Percentiles rank a stretch among this genome's conserved stretches.
Evolutionary conservation across 495 filamentous ascomycete species (phyloP).

Genomic region (Recurvomyces mirabilis): DNA sequence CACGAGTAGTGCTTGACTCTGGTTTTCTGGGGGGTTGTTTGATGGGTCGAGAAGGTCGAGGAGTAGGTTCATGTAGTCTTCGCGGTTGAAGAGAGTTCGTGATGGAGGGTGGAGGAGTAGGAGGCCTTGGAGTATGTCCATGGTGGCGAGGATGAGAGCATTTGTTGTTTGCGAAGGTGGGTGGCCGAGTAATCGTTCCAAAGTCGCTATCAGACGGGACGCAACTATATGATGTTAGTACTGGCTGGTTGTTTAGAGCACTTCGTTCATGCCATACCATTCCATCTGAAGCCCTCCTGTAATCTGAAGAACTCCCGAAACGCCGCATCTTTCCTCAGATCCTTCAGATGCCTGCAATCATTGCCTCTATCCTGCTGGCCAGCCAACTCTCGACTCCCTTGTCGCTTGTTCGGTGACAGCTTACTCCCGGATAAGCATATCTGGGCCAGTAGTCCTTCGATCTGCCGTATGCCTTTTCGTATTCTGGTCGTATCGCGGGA

Average conservation of each 20-base stretch:
- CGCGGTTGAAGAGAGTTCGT: conserved; percentile 73
- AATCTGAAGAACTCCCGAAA: conserved; percentile 94
- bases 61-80: conserved; percentile 91
- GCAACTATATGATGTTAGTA: conserved; percentile 15
- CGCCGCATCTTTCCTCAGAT: conserved; percentile 72
- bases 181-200: conserved; percentile 78
- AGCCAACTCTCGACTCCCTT: conserved; percentile 29
- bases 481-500: conserved; percentile 83
- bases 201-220: conserved; percentile 60
- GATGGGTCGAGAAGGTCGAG: conserved; percentile 89
- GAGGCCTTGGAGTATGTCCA: conserved; percentile 83
- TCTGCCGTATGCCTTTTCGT: conserved; percentile 84
- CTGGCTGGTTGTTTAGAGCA: not conserved
- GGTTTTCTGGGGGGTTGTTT: conserved; percentile 83
- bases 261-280: conserved; percentile 41
- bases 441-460: conserved; percentile 90
- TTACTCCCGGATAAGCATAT: conserved; percentile 67
- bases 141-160: conserved; percentile 72
- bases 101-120: conserved; percentile 89
- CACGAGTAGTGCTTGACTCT: conserved; percentile 77
- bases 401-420: conserved; percentile 26
- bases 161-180: conserved; percentile 61
- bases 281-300: conserved; percentile 97
- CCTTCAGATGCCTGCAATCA: conserved; percentile 46
- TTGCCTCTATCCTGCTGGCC: conserved; percentile 24